Evolutionary conservation across 768 basidiomycete genomes (phyloP).

Genomic region (Polyporus arcularius): DNA sequence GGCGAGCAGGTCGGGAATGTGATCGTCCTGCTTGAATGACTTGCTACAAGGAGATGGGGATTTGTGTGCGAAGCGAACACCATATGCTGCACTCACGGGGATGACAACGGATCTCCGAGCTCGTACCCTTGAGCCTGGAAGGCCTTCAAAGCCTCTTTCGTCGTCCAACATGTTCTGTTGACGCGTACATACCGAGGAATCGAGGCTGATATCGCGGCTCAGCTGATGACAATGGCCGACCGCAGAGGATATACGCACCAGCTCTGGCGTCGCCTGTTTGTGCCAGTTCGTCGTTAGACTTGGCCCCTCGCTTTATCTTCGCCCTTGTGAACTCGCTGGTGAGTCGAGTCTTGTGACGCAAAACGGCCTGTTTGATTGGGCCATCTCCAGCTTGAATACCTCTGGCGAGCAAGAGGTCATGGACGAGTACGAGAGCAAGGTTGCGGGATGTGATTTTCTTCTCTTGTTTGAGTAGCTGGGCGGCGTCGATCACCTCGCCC

Average conservation of each 20-base stretch:
- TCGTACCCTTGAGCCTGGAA: slow-evolving; percentile 60
- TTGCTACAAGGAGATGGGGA: slow-evolving; percentile 39
- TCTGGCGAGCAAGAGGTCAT: slow-evolving; percentile 81
- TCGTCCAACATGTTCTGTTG: slow-evolving; percentile 70
- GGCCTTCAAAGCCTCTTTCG: slow-evolving; percentile 60
- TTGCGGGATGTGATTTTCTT: slow-evolving; percentile 74
- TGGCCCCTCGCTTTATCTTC: slow-evolving; percentile 75
- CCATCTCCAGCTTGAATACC: slow-evolving; percentile 93
- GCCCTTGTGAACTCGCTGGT: slow-evolving; percentile 83
- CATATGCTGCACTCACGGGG: slow-evolving; percentile 41
- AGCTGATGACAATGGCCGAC: neutral
- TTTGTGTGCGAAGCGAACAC: neutral
- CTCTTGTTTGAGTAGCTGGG: slow-evolving; percentile 75
- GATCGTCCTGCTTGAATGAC: slow-evolving; percentile 71
- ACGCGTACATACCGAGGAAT: slow-evolving; percentile 88
- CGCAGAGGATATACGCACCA: slow-evolving; percentile 43
- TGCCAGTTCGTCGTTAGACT: slow-evolving; percentile 64
- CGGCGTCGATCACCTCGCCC: slow-evolving; percentile 62
- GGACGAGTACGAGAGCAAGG: slow-evolving; percentile 83
- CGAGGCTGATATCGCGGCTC: slow-evolving; percentile 41
- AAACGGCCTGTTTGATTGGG: slow-evolving; percentile 82
- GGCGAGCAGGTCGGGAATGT: slow-evolving; percentile 79
- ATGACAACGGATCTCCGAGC: slow-evolving; percentile 51
- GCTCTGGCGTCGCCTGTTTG: slow-evolving; percentile 60
- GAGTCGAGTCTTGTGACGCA: slow-evolving; percentile 88